Conservation (phyloP, 2,329 filamentous ascomycete genomes). For the Ophiostoma australiae region DNA sequence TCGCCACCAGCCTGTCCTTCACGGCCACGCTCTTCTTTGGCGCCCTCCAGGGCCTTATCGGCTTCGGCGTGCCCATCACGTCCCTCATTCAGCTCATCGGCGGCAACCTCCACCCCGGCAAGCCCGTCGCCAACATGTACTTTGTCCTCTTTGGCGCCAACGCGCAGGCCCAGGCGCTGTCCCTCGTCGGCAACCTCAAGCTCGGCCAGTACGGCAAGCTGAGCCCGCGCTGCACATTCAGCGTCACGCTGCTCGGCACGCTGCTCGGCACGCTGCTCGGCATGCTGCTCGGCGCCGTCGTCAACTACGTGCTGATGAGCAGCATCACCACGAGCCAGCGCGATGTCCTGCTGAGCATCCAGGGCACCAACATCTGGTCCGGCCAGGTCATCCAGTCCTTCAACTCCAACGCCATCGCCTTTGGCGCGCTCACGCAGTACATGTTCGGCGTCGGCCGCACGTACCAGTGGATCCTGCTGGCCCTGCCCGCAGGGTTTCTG, state of each 20-base stretch:
- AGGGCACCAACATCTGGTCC: neutral
- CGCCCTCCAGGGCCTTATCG: neutral
- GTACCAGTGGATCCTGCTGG: neutral
- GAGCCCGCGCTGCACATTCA: neutral
- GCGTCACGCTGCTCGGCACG: neutral
- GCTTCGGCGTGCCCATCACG: neutral
- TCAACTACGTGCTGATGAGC: neutral
- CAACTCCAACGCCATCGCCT: slow-evolving; percentile 1
- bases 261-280: neutral
- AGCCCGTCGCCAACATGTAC: neutral
- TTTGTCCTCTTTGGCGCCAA: neutral
- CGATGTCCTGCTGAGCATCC: neutral
- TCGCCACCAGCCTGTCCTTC: neutral
- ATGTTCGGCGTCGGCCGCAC: neutral
- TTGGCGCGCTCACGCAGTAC: neutral
- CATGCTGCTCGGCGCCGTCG: neutral
- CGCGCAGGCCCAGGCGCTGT: neutral
- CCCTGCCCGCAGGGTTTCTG: neutral
- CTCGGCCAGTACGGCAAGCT: neutral
- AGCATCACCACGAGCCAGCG: neutral
- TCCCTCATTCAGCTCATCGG: neutral
- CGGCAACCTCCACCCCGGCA: neutral
- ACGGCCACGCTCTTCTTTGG: neutral
- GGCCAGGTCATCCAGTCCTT: neutral
- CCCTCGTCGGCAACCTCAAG: neutral